Evolutionary conservation across 2,329 filamentous ascomycete species (phyloP), one percentile per base, ranked within the genome.

Genomic region (Pseudogymnoascus verrucosus): DNA sequence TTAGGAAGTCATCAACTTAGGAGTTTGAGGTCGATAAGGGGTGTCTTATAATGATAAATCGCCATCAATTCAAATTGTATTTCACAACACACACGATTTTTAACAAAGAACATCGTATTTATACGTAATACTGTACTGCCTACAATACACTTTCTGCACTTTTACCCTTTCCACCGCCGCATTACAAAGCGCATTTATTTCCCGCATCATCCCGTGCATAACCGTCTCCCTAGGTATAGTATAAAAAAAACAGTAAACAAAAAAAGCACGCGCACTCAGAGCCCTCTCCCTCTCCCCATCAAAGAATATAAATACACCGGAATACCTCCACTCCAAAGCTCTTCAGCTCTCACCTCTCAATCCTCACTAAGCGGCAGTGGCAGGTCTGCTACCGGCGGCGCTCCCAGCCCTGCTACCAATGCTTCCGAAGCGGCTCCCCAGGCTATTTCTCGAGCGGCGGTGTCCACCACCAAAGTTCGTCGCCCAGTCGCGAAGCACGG

Each of bases 251-350:
- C 21, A 54, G 44, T n/a, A 28, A 31, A 21, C 44, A 28, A 54
- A 54, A 28, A 28, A 23, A 23, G 14, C 44, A 54, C 7, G 23
- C 44, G 31, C 44, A 54, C 44, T 31, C n/a, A 14, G 26, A 14
- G 44, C 10, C 44, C 14, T 54, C 44, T 54, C 23, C 23, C 23
- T 31, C 23, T 5, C 23, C 44, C 44, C 23, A 54, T 16, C 44
- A 54, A 31, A 31, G 44, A 54, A 54, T 54, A 54, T 31, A 54
- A 54, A 54, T 54, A 54, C 23, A 54, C 23, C 44, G 23, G n/a
- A 16, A 16, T 54, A 26, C 23, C 23, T 31, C 44, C 8, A 54
- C 23, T 51, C 44, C 28, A 28, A 28, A 51, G 5, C 39, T n/a
- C 14, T 10, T 42, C 42, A n/a, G 16, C 12, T 31, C n/a, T 40